Conservation (phyloP, 352 stramenopile genomes). For the Globisporangium perplexum region DNA sequence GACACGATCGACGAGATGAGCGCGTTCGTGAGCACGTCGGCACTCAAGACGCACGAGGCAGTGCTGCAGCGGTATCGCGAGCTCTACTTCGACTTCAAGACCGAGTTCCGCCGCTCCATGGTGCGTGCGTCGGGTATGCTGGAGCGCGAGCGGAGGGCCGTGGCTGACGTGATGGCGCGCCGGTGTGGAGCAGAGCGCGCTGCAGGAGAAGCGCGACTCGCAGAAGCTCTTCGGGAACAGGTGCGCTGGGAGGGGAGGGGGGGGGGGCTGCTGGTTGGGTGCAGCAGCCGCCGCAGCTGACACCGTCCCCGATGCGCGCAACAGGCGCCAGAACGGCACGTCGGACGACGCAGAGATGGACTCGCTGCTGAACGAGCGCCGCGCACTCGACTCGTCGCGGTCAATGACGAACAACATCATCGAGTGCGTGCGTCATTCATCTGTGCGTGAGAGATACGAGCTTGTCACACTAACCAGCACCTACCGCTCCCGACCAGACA, state of each 20-base stretch:
- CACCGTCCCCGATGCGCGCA: not conserved
- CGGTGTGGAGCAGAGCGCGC: slow-evolving; percentile 28
- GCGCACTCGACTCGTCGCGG: slow-evolving; percentile 72
- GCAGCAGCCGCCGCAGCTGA: no score
- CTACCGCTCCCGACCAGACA: slow-evolving; percentile 21
- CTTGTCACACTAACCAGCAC: slow-evolving; percentile 24
- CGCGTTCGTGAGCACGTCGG: slow-evolving; percentile 57
- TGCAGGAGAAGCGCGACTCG: slow-evolving; percentile 81
- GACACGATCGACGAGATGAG: slow-evolving; percentile 87
- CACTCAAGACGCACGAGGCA: slow-evolving; percentile 77
- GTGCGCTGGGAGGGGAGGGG: no score
- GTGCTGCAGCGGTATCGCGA: slow-evolving; percentile 94
- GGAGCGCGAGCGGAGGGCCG: no score
- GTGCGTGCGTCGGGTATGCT: no score
- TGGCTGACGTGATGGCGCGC: not conserved
- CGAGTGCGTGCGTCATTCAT: no score
- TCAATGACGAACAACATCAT: slow-evolving; percentile 82
- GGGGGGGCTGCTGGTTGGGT: not conserved
- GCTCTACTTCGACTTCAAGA: slow-evolving; percentile 94
- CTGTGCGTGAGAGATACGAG: no score
- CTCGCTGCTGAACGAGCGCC: slow-evolving; percentile 73
- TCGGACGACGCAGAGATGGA: slow-evolving; percentile 73
- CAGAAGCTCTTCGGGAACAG: slow-evolving; percentile 79
- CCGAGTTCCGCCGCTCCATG: slow-evolving; percentile 90
- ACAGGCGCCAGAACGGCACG: slow-evolving; percentile 34